These are phyloP conservation scores for Fraxinus anomala DNA, from an alignment of 257 asterid genomes.

Conservation along the genomic window DNA sequence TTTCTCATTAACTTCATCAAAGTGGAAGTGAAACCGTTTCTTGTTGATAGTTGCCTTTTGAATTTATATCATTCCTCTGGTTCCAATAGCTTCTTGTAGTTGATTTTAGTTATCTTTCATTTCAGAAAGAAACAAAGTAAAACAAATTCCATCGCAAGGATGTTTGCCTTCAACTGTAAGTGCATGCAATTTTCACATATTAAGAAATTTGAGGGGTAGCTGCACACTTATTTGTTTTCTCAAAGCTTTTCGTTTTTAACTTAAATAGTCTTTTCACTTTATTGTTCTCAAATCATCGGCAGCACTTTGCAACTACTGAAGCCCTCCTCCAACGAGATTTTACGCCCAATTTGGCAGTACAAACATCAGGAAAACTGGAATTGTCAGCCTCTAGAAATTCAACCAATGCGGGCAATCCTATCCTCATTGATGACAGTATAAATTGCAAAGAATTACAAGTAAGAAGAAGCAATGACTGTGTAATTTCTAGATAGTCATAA, in stretches of 20 bases:
- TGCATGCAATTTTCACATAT: constrained; percentile 13
- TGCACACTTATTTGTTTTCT: not conserved
- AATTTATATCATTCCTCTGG: not conserved
- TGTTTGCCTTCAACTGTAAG: constrained; percentile 30
- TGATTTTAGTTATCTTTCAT: constrained; percentile 7
- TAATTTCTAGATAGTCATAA: not conserved
- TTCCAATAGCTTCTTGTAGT: constrained; percentile 2
- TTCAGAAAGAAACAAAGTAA: constrained; percentile 26
- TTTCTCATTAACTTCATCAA: not conserved
- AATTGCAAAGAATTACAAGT: constrained; percentile 29
- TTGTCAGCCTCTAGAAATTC: constrained; percentile 20
- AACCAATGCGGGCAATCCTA: constrained; percentile 8
- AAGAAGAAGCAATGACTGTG: constrained; percentile 22
- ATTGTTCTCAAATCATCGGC: constrained; percentile 21
- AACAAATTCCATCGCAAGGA: constrained; percentile 14
- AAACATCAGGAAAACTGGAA: constrained; percentile 19
- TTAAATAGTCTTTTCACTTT: not conserved
- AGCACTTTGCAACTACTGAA: constrained; percentile 7
- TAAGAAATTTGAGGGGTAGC: not conserved
- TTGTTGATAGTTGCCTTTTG: not conserved
- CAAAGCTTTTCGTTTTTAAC: not conserved
- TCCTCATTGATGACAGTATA: constrained; percentile 19
- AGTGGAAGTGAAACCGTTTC: not conserved
- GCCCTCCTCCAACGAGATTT: constrained; percentile 8
- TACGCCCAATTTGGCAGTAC: constrained; percentile 20